These are phyloP conservation scores for Suaeda aralocaspica DNA, from an alignment of 148 eudicot genomes.

Conservation along the genomic window DNA sequence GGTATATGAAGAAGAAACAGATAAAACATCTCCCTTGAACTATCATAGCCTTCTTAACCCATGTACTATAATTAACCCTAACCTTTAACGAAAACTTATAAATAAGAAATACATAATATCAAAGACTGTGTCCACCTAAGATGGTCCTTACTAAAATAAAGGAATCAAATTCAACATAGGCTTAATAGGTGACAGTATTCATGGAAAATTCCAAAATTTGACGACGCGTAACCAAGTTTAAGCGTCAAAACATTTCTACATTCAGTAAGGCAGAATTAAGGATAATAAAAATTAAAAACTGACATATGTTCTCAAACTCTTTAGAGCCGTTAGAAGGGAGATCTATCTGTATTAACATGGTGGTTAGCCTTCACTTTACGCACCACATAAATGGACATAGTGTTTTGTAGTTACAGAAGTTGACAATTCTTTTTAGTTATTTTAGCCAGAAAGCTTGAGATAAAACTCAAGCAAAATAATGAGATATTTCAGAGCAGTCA, in stretches of 20 bases:
- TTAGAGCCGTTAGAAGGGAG: neutral
- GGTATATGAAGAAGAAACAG: slow-evolving; percentile 90
- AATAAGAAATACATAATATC: slow-evolving; percentile 7
- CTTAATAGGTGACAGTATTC: neutral
- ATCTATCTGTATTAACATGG: neutral
- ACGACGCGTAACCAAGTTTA: neutral
- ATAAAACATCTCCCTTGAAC: slow-evolving; percentile 82
- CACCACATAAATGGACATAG: neutral
- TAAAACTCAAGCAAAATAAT: no score
- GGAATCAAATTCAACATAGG: neutral
- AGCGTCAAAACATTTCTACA: neutral
- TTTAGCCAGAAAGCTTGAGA: no score
- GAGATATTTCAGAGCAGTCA: neutral
- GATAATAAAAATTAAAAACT: neutral
- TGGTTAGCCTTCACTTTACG: neutral
- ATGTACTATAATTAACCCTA: slow-evolving; percentile 65
- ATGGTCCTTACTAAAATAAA: neutral
- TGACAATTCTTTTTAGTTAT: no score
- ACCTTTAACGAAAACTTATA: slow-evolving; percentile 38
- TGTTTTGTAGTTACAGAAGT: neutral
- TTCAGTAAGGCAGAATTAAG: neutral
- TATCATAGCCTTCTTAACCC: slow-evolving; percentile 86
- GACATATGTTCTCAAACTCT: neutral
- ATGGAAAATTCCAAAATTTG: neutral
- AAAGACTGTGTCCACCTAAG: slow-evolving; percentile 1